Conservation (phyloP, 164 flowering plant species). For the Santalum album region DNA sequence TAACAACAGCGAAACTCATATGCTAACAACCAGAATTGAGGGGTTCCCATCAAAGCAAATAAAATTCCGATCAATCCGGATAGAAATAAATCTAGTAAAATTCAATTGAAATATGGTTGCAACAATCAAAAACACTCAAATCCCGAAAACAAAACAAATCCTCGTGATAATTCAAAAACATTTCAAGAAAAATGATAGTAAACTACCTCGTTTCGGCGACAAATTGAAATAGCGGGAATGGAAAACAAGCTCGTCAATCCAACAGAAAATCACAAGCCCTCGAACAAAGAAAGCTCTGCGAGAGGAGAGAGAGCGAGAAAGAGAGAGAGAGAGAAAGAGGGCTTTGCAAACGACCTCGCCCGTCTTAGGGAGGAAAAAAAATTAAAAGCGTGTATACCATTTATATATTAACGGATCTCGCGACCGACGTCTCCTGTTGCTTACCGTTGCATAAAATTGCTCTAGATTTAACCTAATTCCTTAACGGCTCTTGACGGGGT, state of each 20-base stretch:
- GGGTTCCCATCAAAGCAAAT: too few relatives aligned
- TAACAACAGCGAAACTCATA: not conserved
- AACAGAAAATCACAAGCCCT: slow-evolving; percentile 11
- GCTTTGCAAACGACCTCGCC: slow-evolving; percentile 41
- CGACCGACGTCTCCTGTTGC: slow-evolving; percentile 43
- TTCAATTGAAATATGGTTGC: not conserved
- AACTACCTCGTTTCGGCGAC: slow-evolving; percentile 18
- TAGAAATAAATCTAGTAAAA: not conserved
- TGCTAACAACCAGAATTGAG: not conserved
- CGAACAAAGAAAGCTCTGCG: slow-evolving; percentile 10
- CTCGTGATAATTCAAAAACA: slow-evolving; percentile 3
- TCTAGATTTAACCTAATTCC: slow-evolving; percentile 6
- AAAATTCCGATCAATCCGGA: not conserved
- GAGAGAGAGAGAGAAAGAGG: not conserved
- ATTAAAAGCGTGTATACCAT: slow-evolving; percentile 6
- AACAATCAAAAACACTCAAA: slow-evolving; percentile 7
- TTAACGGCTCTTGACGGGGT: slow-evolving; percentile 35
- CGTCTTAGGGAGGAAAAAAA: slow-evolving; percentile 44
- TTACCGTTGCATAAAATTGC: slow-evolving; percentile 18
- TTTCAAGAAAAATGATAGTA: not conserved
- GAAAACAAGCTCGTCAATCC: slow-evolving; percentile 19
- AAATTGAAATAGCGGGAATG: slow-evolving; percentile 44
- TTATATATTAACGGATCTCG: slow-evolving; percentile 8
- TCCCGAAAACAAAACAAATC: not conserved
- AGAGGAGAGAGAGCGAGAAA: not conserved